phyloP scores from a whole-genome alignment of 1,284 basidiomycete species.

The Laetiporus sulphureus region DNA sequence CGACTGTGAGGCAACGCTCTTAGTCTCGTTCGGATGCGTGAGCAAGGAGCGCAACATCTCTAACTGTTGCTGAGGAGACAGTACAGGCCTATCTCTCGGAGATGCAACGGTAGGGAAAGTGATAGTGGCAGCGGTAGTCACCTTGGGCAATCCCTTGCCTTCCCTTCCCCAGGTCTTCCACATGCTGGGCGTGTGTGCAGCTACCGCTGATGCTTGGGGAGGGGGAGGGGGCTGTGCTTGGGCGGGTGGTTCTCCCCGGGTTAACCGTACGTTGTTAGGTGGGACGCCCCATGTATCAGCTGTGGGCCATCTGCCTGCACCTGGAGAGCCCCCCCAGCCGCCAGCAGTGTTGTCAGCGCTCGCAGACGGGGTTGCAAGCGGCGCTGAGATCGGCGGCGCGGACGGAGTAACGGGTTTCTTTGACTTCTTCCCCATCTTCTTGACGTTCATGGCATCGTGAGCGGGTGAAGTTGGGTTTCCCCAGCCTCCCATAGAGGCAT shows the following conservation, averaged over 20 bases:
- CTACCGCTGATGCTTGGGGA: conserved; percentile 3
- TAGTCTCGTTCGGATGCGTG: conserved; percentile 21
- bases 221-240: background rate
- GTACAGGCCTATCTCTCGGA: conserved; percentile 28
- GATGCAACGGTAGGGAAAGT: background rate
- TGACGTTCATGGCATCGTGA: background rate
- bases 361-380: conserved; percentile 4
- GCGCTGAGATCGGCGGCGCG: conserved; percentile 6
- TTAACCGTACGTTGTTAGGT: too few species aligned
- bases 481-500: background rate
- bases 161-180: conserved; percentile 8
- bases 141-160: conserved; percentile 4
- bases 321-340: background rate
- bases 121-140: conserved; percentile 2
- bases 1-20: conserved; percentile 5
- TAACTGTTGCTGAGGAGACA: conserved; percentile 37
- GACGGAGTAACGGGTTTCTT: too few species aligned
- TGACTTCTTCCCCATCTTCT: conserved; percentile 4
- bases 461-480: conserved; percentile 1
- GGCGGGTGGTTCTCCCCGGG: background rate
- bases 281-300: background rate
- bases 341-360: background rate
- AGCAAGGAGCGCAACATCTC: conserved; percentile 37
- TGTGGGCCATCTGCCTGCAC: background rate
- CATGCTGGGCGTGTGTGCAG: background rate